Base-by-base conservation (phyloP, 2,329 filamentous ascomycete species). In the Aspergillus alliaceus region DNA sequence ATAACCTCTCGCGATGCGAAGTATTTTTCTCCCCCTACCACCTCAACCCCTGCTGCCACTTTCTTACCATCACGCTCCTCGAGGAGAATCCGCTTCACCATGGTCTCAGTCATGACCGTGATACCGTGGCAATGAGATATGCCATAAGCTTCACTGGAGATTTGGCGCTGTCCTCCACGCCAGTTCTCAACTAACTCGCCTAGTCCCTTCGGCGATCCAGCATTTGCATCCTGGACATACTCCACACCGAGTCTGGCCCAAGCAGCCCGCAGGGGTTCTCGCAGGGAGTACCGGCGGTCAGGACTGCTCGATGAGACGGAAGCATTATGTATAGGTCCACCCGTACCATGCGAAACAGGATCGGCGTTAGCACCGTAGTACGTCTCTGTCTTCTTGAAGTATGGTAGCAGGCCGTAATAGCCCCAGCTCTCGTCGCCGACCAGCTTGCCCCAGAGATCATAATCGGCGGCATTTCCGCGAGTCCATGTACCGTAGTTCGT, bases 321-420 rank as follows among this genome's bases (percentile, higher is more conserved):
- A 3, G 48, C 50, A 18, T 56, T 58, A 34, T 56, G 44, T 7
- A 77, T 71, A 1, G 69, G 66, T 3, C 72, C 69, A 11, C 67
- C 52, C 24, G 53, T 54, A 6, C 73, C 72, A 54, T 75, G 67
- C 6, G 64, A 53, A 4, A 59, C 50, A 0, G 66, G 44, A 51
- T 69, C 59, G 1, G 14, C 51, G 1, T 66, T 18, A 14, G 65
- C 35, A 25, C 65, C 63, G 14, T 71, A 70, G 14, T 64, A 64
- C 7, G 56, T 57, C 58, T 80, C 79, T 0, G 71, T 62, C 56
- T 76, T 79, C 35, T 69, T 68, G 54, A 81, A 75, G 66, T 79
- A 84, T 2, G 78, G 77, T 15, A 79, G 69, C 29, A 83, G 72
- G 9, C 73, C 73, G 4, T 79, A 66, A 54, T 79, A 81, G 57